These are phyloP conservation scores for Eucalyptus sp. DNA, from an alignment of 345 rosid genomes.

Conservation along the genomic window DNA sequence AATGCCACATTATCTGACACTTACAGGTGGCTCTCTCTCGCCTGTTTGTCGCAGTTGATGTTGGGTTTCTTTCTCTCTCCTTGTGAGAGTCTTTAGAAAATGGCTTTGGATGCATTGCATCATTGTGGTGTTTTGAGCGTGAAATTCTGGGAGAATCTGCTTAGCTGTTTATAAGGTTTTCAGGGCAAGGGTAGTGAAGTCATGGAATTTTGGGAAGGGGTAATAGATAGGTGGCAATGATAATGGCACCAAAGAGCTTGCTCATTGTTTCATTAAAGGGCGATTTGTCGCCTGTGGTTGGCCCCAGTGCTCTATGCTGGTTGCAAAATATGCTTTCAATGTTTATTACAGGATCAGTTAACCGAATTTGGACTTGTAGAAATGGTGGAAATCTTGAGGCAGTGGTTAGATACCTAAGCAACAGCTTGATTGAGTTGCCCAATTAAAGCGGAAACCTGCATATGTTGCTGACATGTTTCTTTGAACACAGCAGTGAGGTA, in stretches of 20 bases:
- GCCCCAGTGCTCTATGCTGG: background rate
- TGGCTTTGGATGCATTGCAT: background rate
- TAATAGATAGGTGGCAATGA: background rate
- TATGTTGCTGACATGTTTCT: background rate
- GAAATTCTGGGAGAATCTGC: background rate
- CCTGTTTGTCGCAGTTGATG: background rate
- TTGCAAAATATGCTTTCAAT: background rate
- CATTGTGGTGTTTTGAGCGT: background rate
- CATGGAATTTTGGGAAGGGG: background rate
- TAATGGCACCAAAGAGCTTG: background rate
- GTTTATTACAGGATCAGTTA: background rate
- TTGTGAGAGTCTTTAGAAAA: background rate
- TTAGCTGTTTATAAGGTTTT: background rate
- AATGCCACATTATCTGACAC: constrained; percentile 26
- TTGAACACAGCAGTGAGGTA: constrained; percentile 16
- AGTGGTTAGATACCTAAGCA: background rate
- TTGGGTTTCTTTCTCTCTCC: background rate
- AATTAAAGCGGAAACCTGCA: background rate
- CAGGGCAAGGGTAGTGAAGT: background rate
- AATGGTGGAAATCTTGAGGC: background rate
- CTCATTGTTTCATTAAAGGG: background rate
- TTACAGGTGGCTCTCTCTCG: constrained; percentile 15
- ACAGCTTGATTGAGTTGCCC: background rate
- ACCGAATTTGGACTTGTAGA: background rate
- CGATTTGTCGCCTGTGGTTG: background rate